These are phyloP conservation scores for Eragrostis curvula DNA, from an alignment of 176 grass and related monocot genomes.

Conservation along the genomic window DNA sequence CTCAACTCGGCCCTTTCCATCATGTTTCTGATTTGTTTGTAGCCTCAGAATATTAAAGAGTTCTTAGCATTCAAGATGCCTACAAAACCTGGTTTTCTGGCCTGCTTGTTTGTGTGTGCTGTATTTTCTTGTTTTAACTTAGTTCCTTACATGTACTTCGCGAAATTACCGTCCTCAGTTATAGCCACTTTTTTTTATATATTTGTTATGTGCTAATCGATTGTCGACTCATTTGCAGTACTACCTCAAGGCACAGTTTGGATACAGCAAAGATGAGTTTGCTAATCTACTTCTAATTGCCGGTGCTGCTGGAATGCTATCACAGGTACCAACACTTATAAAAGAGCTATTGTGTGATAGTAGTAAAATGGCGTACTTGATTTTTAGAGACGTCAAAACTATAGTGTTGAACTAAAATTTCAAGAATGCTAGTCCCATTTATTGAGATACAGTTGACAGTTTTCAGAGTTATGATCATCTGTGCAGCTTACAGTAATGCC, in stretches of 20 bases:
- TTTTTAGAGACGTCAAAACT: not conserved
- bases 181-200: not conserved
- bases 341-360: not conserved
- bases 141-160: not conserved
- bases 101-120: not conserved
- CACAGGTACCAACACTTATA: constrained; percentile 61
- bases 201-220: constrained; percentile 9
- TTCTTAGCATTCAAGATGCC: too few species aligned
- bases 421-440: not conserved
- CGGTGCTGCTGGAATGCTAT: constrained; percentile 68
- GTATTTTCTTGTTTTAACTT: not conserved
- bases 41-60: too few species aligned
- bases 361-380: not conserved
- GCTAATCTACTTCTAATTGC: constrained; percentile 81
- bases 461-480: constrained; percentile 20
- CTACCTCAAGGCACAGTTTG: constrained; percentile 86
- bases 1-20: too few species aligned
- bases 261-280: constrained; percentile 91
- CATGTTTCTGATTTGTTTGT: too few species aligned
- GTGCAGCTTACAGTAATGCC: constrained; percentile 90
- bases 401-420: not conserved
- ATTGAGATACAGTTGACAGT: not conserved
- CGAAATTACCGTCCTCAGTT: not conserved
- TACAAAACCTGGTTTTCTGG: too few species aligned
- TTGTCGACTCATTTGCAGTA: constrained; percentile 57